Percentiles rank a stretch among this genome's conserved stretches.
These are phyloP conservation scores for Endocladia muricata DNA, from an alignment of 31 red algal genomes.

Conservation along the genomic window DNA sequence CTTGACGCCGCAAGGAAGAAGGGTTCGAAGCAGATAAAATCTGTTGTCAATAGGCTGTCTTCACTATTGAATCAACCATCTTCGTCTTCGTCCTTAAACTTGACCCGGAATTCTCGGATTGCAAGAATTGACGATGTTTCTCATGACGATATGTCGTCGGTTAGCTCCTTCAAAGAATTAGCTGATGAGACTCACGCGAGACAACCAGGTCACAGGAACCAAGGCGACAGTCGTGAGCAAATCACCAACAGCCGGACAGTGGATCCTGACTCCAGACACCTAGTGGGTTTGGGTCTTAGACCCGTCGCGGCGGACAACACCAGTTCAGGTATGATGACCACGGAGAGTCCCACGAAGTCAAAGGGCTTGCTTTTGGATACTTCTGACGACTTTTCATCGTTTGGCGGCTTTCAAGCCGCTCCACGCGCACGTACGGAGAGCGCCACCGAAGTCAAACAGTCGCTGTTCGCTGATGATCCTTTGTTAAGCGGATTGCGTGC, in stretches of 20 bases:
- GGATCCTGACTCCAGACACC: neutral
- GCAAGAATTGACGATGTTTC: conserved; percentile 1
- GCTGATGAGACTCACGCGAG: neutral
- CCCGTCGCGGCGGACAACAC: neutral
- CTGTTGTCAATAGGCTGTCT: conserved; percentile 43
- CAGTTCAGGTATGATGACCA: neutral
- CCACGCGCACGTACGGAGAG: neutral
- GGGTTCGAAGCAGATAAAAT: conserved; percentile 69
- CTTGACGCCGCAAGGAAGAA: conserved; percentile 50
- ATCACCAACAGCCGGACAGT: neutral
- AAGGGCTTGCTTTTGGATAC: neutral
- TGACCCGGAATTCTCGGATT: neutral
- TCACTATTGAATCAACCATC: conserved; percentile 31
- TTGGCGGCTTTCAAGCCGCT: neutral
- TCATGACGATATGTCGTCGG: neutral
- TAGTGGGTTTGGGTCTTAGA: neutral
- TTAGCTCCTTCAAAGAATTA: neutral
- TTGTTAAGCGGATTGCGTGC: conserved; percentile 26
- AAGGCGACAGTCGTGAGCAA: neutral
- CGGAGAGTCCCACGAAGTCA: neutral
- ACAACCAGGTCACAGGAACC: neutral
- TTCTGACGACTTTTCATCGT: neutral
- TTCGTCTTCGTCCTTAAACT: neutral
- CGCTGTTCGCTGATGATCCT: neutral
- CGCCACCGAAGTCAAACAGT: neutral